Evolutionary conservation across 2,329 filamentous ascomycete species (phyloP), one percentile per base, ranked within the genome.

Genomic region (Mollisiaceae sp.): DNA sequence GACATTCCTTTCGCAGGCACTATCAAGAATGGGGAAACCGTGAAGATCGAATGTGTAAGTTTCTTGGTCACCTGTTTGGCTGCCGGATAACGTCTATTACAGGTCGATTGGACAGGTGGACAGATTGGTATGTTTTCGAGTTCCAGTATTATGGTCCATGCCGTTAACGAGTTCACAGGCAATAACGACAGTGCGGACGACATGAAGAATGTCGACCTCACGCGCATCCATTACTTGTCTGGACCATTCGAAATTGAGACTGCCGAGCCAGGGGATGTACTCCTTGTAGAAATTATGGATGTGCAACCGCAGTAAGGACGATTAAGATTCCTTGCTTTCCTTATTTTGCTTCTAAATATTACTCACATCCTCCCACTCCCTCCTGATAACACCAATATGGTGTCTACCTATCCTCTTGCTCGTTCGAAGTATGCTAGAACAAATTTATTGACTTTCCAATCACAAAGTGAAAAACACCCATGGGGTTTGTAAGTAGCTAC

Each of bases 121-220:
- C 93, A 97, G 73, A 97, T 97, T 74, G 84, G 86, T 68, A 94
- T 11, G 12, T 41, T 24, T 18, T 2, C 6, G 3, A 12, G 11
- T 9, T 32, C 27, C 54, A 22, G 18, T 12, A 8, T 2, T 11
- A 39, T 22, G 12, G 27, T 38, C 14, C 41, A 52, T 18, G 43
- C 9, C 54, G 22, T 52, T 63, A 15, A 63, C 22, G 54, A 12
- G 39, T 50, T 3, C 27, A 14, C n/a, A 76, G 85, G 86, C 63
- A 97, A 97, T 79, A 90, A 94, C 70, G 93, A 97, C 77, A 91
- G 85, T 38, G 94, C 94, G n/a, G 91, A 97, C 73, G 94, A 97
- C 75, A 81, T 97, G 65, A 88, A 88, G 67, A 89, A 95, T 69
- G 90, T 96, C 60, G 93, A 97, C 75, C 82, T 97, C 2, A 96